Evolutionary conservation across 1,284 basidiomycete species (phyloP).

Genomic region (Rugosomyces carneus): DNA sequence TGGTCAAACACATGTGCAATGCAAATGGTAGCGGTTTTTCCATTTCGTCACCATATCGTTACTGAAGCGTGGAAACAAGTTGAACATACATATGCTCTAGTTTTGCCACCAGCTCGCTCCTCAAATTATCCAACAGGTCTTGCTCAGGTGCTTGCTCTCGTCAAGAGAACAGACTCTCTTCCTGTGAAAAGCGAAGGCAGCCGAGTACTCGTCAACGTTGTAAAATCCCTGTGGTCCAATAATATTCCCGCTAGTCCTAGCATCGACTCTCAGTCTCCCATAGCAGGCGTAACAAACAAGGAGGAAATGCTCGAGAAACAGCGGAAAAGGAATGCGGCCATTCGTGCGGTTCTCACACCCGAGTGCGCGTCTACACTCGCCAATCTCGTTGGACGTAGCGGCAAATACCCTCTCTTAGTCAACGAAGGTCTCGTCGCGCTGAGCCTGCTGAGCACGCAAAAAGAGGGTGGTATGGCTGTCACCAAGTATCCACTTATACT

Average conservation of each 20-base stretch:
- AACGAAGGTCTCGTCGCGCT: constrained; percentile 88
- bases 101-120: constrained; percentile 35
- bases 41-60: background rate
- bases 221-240: constrained; percentile 64
- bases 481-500: constrained; percentile 1
- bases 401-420: constrained; percentile 77
- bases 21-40: constrained; percentile 48
- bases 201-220: constrained; percentile 79
- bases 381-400: constrained; percentile 70
- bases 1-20: constrained; percentile 84
- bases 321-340: constrained; percentile 48
- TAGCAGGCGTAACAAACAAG: constrained; percentile 18
- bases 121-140: constrained; percentile 40
- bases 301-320: constrained; percentile 27
- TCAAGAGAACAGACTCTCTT: constrained; percentile 75
- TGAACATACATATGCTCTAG: constrained; percentile 55
- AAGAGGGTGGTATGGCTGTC: constrained; percentile 50
- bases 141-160: constrained; percentile 66
- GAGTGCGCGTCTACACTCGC: constrained; percentile 59
- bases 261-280: constrained; percentile 12
- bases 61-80: constrained; percentile 33
- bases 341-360: constrained; percentile 43
- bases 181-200: constrained; percentile 87
- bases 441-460: constrained; percentile 65
- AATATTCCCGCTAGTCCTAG: constrained; percentile 31